These are phyloP conservation scores for Choricystis sp. DNA, from an alignment of 139 green algal species.

Conservation along the genomic window DNA sequence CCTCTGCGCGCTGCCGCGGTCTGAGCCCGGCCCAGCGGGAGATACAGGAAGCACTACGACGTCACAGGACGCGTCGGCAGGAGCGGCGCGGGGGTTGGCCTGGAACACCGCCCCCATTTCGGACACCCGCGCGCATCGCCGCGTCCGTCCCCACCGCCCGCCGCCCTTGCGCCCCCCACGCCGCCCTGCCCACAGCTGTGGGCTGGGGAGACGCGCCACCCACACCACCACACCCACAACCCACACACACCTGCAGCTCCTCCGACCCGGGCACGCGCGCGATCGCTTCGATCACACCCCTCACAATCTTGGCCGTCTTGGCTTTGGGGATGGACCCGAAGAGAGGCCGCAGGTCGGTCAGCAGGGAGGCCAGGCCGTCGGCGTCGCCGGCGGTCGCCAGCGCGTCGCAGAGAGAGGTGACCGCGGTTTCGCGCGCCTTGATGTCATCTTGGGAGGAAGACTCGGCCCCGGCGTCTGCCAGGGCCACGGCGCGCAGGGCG, in stretches of 20 bases:
- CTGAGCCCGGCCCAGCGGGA: no score
- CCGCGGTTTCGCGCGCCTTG: constrained; percentile 59
- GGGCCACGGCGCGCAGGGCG: constrained; percentile 18
- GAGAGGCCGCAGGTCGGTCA: constrained; percentile 68
- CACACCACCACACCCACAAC: no score
- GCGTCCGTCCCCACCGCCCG: no score
- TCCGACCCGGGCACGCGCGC: constrained; percentile 70
- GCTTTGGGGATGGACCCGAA: constrained; percentile 88
- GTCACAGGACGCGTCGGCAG: no score
- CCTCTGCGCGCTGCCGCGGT: no score
- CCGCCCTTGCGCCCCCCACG: no score
- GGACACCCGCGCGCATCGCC: no score
- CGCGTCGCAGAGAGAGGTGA: constrained; percentile 15
- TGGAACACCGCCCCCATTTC: no score
- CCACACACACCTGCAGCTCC: constrained; percentile 69
- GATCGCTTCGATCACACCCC: constrained; percentile 85
- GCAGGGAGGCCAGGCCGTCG: constrained; percentile 43
- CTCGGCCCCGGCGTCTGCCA: constrained; percentile 18
- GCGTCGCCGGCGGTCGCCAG: constrained; percentile 45
- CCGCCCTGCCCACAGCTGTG: no score
- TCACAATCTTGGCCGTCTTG: constrained; percentile 97
- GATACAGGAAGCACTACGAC: no score
- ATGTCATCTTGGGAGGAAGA: constrained; percentile 43
- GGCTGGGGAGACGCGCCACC: no score
- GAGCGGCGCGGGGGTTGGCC: no score